These are phyloP conservation scores for Monosporascus sp. DNA, from an alignment of 2,329 filamentous ascomycete genomes.

Conservation along the genomic window DNA sequence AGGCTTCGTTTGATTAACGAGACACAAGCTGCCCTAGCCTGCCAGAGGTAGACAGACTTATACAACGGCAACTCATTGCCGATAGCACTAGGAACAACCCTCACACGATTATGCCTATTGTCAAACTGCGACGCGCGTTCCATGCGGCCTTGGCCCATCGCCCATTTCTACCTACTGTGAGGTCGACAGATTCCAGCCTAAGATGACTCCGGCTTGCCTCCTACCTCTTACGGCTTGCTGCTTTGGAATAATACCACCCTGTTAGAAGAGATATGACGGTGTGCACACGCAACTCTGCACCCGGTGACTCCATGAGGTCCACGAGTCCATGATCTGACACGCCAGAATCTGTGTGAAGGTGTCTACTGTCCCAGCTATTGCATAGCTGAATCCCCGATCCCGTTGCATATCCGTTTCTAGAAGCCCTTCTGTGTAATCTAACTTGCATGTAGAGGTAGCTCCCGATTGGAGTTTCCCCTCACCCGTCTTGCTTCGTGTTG, in stretches of 20 bases:
- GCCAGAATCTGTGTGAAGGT: neutral
- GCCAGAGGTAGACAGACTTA: neutral
- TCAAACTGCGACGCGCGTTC: neutral
- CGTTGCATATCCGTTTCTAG: neutral
- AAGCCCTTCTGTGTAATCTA: neutral
- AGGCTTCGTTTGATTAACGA: neutral
- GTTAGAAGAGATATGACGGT: neutral
- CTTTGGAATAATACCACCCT: neutral
- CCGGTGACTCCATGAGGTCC: neutral
- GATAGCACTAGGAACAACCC: neutral
- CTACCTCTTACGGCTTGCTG: neutral
- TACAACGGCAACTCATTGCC: no score
- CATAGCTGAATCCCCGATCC: neutral
- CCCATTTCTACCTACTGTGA: neutral
- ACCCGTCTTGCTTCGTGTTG: neutral
- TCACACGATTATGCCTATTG: neutral
- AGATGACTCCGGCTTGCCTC: neutral
- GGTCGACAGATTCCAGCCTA: neutral
- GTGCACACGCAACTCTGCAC: neutral
- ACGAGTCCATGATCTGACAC: neutral
- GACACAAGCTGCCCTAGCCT: neutral
- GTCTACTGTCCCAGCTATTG: neutral
- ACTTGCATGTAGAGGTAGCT: neutral
- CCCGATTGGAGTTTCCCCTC: neutral
- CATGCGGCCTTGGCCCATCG: neutral